Base-by-base conservation (phyloP, 129 eudicot species). In the Scalesia atractyloides region DNA sequence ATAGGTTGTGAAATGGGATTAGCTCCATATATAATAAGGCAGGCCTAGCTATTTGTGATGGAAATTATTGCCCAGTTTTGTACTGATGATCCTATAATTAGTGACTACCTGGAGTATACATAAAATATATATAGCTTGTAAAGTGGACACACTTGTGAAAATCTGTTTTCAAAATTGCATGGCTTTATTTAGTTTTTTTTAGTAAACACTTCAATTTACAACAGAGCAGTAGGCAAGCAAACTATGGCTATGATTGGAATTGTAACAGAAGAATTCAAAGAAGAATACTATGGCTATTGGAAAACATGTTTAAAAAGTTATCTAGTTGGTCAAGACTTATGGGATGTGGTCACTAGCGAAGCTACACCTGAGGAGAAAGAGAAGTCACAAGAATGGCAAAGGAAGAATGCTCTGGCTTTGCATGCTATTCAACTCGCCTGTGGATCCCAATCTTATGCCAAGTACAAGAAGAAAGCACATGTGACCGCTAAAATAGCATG, bases 221-320 rank as follows among this genome's bases (percentile, higher is more conserved):
- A 60, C 10, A 26, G 7, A 5, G 14, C 10, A 26, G 43, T 33
- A 13, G 66, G 18, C 54, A 74, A 37, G 5, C 46, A 8, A 76
- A 26, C 13, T 26, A 73, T 84, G 78, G 70, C 73, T 39, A 52
- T 68, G 79, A 41, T 65, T 59, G 74, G 81, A 54, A 67, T 76
- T 61, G 81, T 76, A 69, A 72, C 85, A 6, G 89, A 84, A 72
- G 76, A 50, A 47, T 82, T 81, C 5, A 84, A 72, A 50, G 89
- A 84, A 82, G 89, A 81, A 53, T 81, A 81, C 73, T 81, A 81
- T 5, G 89, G 81, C 76, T 68, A 68, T 26, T 84, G 89, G 89
- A 81, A 84, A 69, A 37, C 30, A 20, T 84, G 89, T 76, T 66
- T 84, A 72, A 70, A 65, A 33, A 81, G 82, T n/a, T 84, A 81